Evolutionary conservation across 257 asterid species (phyloP).

Genomic region (Sherardia arvensis): DNA sequence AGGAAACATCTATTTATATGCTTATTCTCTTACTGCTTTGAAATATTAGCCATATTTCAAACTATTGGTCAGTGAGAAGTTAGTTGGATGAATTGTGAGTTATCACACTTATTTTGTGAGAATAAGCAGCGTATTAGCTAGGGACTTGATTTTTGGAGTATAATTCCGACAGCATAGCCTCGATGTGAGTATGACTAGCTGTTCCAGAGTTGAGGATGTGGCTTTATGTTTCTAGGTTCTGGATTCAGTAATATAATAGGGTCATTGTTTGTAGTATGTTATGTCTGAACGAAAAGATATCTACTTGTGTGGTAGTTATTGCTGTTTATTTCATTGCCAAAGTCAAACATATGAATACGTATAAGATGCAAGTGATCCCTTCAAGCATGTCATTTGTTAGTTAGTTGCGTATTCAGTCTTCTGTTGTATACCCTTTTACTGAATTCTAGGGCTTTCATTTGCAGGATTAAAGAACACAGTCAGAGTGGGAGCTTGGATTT

Average conservation of each 20-base stretch:
- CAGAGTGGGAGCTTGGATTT: neutral
- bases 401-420: too few relatives aligned
- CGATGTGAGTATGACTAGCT: neutral
- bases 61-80: neutral
- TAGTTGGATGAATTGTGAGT: neutral
- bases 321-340: neutral
- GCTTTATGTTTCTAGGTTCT: neutral
- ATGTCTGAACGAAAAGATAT: neutral
- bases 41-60: neutral
- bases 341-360: neutral
- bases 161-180: too few relatives aligned
- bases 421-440: neutral
- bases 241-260: neutral
- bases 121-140: neutral
- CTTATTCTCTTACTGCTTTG: neutral
- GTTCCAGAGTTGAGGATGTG: neutral
- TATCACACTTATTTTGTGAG: neutral
- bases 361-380: neutral
- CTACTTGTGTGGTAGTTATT: neutral
- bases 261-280: neutral
- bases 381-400: neutral
- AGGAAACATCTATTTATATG: neutral
- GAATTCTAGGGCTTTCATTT: neutral
- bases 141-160: neutral
- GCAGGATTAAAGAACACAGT: constrained; percentile 13